phyloP scores from a whole-genome alignment of 371 early-diverging fungal genomes.

The Haplosporangium sp. region DNA sequence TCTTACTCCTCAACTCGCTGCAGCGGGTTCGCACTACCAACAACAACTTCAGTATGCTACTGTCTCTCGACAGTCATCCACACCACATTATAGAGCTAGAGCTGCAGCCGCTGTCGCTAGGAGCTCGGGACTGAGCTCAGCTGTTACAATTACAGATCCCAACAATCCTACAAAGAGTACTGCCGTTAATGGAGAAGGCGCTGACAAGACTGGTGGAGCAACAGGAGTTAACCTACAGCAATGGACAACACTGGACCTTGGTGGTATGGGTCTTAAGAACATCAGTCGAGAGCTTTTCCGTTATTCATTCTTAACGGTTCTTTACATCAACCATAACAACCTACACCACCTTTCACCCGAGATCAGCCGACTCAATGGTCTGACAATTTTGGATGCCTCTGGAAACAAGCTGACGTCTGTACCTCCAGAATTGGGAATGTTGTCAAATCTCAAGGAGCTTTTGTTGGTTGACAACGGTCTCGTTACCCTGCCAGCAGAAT shows the following conservation, averaged over 20 bases:
- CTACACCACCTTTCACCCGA: constrained; percentile 81
- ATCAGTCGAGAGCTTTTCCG: constrained; percentile 79
- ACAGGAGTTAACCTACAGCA: constrained; percentile 48
- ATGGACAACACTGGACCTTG: constrained; percentile 91
- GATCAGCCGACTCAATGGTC: constrained; percentile 71
- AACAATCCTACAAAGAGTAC: constrained; percentile 68
- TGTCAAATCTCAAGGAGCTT: constrained; percentile 88
- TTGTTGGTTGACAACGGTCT: constrained; percentile 95
- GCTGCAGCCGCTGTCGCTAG: constrained; percentile 75
- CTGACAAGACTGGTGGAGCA: constrained; percentile 56
- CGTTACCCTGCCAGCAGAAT: constrained; percentile 88
- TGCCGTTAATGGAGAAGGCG: constrained; percentile 51
- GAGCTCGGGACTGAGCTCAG: constrained; percentile 59
- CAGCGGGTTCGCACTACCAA: constrained; percentile 70
- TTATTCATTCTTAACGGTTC: constrained; percentile 88
- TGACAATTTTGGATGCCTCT: constrained; percentile 86
- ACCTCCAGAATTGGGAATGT: constrained; percentile 93
- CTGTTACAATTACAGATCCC: constrained; percentile 74
- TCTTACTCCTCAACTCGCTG: constrained; percentile 43
- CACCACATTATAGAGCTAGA: constrained; percentile 92
- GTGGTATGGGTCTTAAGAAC: constrained; percentile 92
- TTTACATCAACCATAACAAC: constrained; percentile 96
- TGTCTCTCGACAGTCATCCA: constrained; percentile 78
- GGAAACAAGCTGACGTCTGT: constrained; percentile 91
- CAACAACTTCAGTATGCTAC: constrained; percentile 80